Evolutionary conservation across 805 yeast species (phyloP).

Genomic region (Lipomyces sp.): DNA sequence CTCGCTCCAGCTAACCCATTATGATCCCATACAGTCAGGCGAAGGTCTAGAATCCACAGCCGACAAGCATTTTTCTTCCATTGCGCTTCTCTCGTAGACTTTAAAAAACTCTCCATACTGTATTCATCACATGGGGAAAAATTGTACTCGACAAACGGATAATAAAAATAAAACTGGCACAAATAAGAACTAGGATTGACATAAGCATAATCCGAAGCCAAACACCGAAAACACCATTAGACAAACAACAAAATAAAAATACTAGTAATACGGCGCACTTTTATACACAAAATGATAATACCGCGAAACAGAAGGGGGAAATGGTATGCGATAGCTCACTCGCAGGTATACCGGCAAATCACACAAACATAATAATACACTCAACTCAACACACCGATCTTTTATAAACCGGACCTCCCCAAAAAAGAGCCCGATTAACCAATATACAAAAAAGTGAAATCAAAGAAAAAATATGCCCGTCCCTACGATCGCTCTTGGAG

Average conservation of each 20-base stretch:
- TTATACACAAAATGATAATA: too few species aligned
- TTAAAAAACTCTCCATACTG: background rate
- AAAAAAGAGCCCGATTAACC: background rate
- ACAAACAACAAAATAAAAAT: slow-evolving; percentile 1
- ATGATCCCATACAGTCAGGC: slow-evolving; percentile 43
- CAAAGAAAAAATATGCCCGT: background rate
- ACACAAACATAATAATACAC: too few species aligned
- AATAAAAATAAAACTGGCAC: background rate
- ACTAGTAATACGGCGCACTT: slow-evolving; percentile 1
- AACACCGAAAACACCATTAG: slow-evolving; percentile 25
- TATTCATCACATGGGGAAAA: background rate
- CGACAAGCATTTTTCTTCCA: slow-evolving; percentile 43
- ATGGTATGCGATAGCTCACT: too few species aligned
- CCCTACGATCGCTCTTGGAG: background rate
- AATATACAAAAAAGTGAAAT: slow-evolving; percentile 1
- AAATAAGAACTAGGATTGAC: background rate
- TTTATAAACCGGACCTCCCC: background rate
- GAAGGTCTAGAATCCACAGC: slow-evolving; percentile 60
- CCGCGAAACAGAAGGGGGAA: too few species aligned
- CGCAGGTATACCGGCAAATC: too few species aligned
- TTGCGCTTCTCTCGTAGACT: background rate
- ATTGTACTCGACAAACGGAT: background rate
- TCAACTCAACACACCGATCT: too few species aligned
- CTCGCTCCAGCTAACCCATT: slow-evolving; percentile 42
- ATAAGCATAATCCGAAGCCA: slow-evolving; percentile 6